These are phyloP conservation scores for Drechmeria coniospora DNA, from an alignment of 2,329 filamentous ascomycete species.

Conservation along the genomic window DNA sequence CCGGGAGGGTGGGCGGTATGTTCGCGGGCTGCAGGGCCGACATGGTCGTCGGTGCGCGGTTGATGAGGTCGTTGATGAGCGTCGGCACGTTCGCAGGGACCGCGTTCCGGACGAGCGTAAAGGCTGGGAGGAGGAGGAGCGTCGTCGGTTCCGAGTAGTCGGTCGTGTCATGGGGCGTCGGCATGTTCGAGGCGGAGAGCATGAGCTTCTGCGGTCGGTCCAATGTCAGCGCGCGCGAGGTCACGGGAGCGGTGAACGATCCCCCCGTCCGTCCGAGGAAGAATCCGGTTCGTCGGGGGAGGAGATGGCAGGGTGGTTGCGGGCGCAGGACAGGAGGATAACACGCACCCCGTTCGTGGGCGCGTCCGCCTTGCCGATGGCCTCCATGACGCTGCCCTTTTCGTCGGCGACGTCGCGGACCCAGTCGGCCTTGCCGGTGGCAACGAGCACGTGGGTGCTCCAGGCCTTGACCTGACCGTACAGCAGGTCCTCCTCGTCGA, in stretches of 20 bases:
- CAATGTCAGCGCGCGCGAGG: not conserved
- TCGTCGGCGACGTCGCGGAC: slow-evolving; percentile 78
- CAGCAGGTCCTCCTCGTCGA: slow-evolving; percentile 63
- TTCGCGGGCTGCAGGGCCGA: slow-evolving; percentile 36
- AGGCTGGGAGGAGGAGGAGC: slow-evolving; percentile 71
- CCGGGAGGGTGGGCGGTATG: slow-evolving; percentile 19
- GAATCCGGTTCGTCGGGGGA: no score
- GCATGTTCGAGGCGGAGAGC: slow-evolving; percentile 85
- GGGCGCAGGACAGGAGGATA: slow-evolving; percentile 2
- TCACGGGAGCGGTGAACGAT: no score
- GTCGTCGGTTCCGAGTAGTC: slow-evolving; percentile 58
- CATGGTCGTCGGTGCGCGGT: slow-evolving; percentile 57
- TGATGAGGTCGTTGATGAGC: slow-evolving; percentile 57
- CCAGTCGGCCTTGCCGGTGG: slow-evolving; percentile 95
- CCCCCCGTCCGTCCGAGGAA: no score
- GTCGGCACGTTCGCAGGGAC: slow-evolving; percentile 57
- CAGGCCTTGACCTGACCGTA: slow-evolving; percentile 80
- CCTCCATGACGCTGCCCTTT: slow-evolving; percentile 71
- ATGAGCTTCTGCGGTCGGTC: slow-evolving; percentile 53
- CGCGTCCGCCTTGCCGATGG: slow-evolving; percentile 41
- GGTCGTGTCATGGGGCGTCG: slow-evolving; percentile 51
- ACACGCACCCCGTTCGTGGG: slow-evolving; percentile 52
- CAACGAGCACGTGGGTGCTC: slow-evolving; percentile 79
- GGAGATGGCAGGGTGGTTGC: no score
- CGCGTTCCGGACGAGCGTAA: slow-evolving; percentile 70